Evolutionary conservation across 768 basidiomycete species (phyloP), one percentile per base, ranked within the genome.

Genomic region (Termitomyces sp.): DNA sequence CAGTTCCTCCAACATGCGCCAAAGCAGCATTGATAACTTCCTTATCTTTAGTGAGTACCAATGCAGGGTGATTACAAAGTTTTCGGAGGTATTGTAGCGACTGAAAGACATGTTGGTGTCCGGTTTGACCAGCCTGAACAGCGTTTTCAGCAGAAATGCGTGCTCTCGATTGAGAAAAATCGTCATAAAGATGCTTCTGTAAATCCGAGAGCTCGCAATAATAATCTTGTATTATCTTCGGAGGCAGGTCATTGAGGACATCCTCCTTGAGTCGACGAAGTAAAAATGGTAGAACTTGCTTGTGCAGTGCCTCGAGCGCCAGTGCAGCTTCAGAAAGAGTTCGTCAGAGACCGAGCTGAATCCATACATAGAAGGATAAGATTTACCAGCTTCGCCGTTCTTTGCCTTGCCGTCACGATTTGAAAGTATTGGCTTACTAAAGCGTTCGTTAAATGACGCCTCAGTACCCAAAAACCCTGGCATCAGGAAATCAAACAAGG

Each of bases 161-260:
- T 31, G 88, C 91, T 58, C 84, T 84, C 5, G 94, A 92, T 66
- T 83, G 85, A 2, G 89, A 84, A 68, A 95, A 98, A 65, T 96
- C 90, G 67, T 98, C 97, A 68, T 98, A 99, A 18, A 99, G 81
- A 59, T 85, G 79, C 69, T 94, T 94, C 74, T 99, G 97, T 20
- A 98, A 73, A 0, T 94, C 91, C 0, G 96, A 98, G 3, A 99
- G 81, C 68, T 98, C 96, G 77, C 95, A 98, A 67, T 98, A 95
- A 70, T 98, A 98, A 69, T 99, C 97, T 71, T 99, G 97, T 57
- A 99, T 98, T 71, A 99, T 99, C 76, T 99, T 98, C 4, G 97
- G 97, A 1, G 97, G 97, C 2, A 99, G 77, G 68, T 99, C 97
- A 60, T 92, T 75, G 56, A 99, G 76, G 29, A 99, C 97, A 67